Evolutionary conservation across 495 filamentous ascomycete species (phyloP).

Genomic region (Hyaloscypha hepaticicola): DNA sequence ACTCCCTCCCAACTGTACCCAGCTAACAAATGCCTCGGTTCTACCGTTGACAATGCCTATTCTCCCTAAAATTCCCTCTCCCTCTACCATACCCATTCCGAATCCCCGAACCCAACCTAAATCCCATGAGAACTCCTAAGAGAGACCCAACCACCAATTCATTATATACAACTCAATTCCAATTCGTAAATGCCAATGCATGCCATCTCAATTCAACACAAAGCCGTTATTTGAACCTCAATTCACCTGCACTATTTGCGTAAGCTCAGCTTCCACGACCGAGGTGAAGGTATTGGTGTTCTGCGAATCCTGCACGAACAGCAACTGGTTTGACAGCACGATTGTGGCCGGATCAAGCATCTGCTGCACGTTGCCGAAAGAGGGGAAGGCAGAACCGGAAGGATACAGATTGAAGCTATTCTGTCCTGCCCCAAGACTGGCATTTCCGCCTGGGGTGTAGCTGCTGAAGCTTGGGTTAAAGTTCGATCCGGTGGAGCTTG

Average conservation of each 20-base stretch:
- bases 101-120: not conserved
- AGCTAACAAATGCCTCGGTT: constrained; percentile 22
- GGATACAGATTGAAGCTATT: constrained; percentile 22
- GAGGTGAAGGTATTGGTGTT: constrained; percentile 1
- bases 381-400: constrained; percentile 6
- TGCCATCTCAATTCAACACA: not conserved
- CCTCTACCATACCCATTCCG: constrained; percentile 1
- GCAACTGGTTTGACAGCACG: constrained; percentile 17
- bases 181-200: not conserved
- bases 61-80: not conserved
- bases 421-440: not conserved
- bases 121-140: not conserved
- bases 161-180: not conserved
- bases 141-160: not conserved
- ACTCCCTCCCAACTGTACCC: not conserved
- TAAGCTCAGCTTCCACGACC: not conserved
- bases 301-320: constrained; percentile 9
- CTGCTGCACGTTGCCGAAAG: constrained; percentile 9
- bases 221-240: not conserved
- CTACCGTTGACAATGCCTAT: constrained; percentile 25
- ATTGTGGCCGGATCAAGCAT: constrained; percentile 27
- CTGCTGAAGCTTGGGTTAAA: not conserved
- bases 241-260: not conserved
- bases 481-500: constrained; percentile 6
- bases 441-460: constrained; percentile 15